Conservation (phyloP, 805 yeast species). For the Starmerella asiatica region DNA sequence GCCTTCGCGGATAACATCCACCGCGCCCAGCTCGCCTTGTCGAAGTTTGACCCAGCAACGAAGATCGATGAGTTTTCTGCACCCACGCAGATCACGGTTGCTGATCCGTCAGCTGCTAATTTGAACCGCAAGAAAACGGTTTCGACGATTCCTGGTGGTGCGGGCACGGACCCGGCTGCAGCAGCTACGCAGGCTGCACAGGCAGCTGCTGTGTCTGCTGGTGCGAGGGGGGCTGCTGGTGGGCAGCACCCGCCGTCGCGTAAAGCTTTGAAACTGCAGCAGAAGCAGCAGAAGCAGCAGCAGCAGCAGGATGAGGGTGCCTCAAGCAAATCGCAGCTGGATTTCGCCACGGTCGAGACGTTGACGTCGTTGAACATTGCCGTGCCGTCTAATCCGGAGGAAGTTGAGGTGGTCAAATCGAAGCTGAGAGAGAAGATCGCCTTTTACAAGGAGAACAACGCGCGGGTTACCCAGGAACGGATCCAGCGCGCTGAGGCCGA, state of each 20-base stretch:
- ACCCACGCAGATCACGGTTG: constrained; percentile 23
- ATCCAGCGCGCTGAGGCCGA: constrained; percentile 65
- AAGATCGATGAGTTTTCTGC: constrained; percentile 29
- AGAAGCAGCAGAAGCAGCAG: constrained; percentile 2
- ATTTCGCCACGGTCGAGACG: constrained; percentile 64
- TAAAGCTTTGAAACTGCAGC: constrained; percentile 33
- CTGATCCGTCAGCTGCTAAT: constrained; percentile 19
- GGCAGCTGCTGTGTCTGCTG: constrained; percentile 28
- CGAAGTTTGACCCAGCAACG: constrained; percentile 64
- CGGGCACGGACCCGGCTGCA: constrained; percentile 28
- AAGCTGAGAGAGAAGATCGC: constrained; percentile 59
- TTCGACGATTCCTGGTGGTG: constrained; percentile 6
- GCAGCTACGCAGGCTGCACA: constrained; percentile 51
- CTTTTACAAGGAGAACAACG: constrained; percentile 59
- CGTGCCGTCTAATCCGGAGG: constrained; percentile 65
- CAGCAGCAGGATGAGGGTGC: constrained; percentile 8
- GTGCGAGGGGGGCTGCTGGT: constrained; percentile 22
- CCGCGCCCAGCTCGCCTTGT: constrained; percentile 57
- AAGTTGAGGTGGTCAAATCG: constrained; percentile 49
- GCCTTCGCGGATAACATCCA: constrained; percentile 73
- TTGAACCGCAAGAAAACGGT: constrained; percentile 15
- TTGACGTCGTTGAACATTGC: constrained; percentile 63
- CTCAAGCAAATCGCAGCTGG: constrained; percentile 35
- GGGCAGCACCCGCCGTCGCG: constrained; percentile 35
- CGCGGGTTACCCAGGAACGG: constrained; percentile 63